Base-by-base conservation (phyloP, 139 green algal genomes). In the Coelastrella sp. region DNA sequence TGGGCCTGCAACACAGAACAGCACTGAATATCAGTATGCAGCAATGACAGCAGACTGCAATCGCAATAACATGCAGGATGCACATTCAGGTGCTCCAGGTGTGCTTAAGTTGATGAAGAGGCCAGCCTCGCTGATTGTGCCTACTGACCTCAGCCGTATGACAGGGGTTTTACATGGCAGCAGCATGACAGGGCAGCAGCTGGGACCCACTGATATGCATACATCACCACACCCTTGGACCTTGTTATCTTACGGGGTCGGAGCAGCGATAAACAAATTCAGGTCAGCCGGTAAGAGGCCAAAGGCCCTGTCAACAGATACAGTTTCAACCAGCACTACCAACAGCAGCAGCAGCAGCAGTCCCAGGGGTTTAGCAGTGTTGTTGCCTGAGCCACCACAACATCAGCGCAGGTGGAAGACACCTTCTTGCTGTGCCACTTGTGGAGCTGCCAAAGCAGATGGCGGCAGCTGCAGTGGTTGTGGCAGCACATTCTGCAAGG, bases 401-500 rank as follows among this genome's bases (percentile, higher is more conserved):
- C 82, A 59, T 8, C 82, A 87, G 82, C 15, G 19, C 11, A 59
- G 57, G 8, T 76, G 60, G 60, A 66, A 68, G 57, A 59, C 82
- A 22, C 82, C 60, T 20, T 12, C 82, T 10, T 75, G 59, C 82
- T 87, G 82, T 24, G 22, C 82, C 11, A 27, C 59, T 35, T 87
- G 82, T n/a, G 82, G 60, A 17, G 60, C 82, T 27, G 82, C 82
- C 24, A 87, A 76, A 24, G 82, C 82, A 60, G 60, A 74, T 25
- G 82, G 60, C 7, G 60, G 82, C 24, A 59, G 60, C 82, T 87
- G 82, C 82, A 75, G 60, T 35, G 60, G 82, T 60, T 87, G 82
- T 35, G n/a, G 82, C 60, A 56, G 14, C 4, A 58, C 10, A 68
- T 75, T 61, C 25, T 87, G 82, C 82, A 74, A 76, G n/a, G 59